Percentiles rank a stretch among this genome's conserved stretches.
Conservation (phyloP, 2,329 filamentous ascomycete genomes). For the Paecilomyces sp. region DNA sequence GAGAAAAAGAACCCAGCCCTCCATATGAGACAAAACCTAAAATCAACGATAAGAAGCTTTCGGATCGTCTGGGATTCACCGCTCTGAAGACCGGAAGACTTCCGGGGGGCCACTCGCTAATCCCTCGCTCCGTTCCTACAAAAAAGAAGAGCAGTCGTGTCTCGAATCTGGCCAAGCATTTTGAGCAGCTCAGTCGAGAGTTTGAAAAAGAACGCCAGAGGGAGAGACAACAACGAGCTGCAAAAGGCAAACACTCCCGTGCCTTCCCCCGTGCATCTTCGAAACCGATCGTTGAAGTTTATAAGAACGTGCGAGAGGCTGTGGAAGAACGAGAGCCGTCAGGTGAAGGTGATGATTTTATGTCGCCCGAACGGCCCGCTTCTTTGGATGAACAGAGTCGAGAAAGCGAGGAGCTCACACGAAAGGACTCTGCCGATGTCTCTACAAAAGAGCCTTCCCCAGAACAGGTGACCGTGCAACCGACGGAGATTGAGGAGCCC, state of each 20-base stretch:
- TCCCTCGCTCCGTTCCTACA: conserved; percentile 72
- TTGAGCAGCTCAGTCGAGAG: conserved; percentile 92
- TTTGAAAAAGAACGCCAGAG: conserved; percentile 91
- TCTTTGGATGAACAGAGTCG: conserved; percentile 25
- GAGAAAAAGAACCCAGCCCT: conserved; percentile 14
- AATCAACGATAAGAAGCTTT: conserved; percentile 64
- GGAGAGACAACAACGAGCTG: conserved; percentile 72
- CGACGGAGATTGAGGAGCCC: conserved; percentile 36
- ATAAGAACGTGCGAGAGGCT: conserved; percentile 86
- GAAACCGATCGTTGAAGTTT: conserved; percentile 94
- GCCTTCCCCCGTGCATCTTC: conserved; percentile 86
- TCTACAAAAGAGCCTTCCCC: conserved; percentile 27
- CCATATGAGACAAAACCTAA: conserved; percentile 27
- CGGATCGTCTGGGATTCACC: conserved; percentile 62
- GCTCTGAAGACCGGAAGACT: conserved; percentile 54
- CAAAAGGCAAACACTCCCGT: conserved; percentile 66
- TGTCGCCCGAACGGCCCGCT: conserved; percentile 17
- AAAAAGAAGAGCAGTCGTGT: conserved; percentile 71
- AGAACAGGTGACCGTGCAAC: conserved; percentile 25
- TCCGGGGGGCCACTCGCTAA: conserved; percentile 58
- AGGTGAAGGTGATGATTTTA: conserved; percentile 51
- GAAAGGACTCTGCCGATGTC: conserved; percentile 15
- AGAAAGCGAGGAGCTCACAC: conserved; percentile 18
- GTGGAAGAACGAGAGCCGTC: conserved; percentile 69
- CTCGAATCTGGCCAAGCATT: conserved; percentile 87